Evolutionary conservation across 805 yeast species (phyloP).

Genomic region (Wickerhamiella australiensis): DNA sequence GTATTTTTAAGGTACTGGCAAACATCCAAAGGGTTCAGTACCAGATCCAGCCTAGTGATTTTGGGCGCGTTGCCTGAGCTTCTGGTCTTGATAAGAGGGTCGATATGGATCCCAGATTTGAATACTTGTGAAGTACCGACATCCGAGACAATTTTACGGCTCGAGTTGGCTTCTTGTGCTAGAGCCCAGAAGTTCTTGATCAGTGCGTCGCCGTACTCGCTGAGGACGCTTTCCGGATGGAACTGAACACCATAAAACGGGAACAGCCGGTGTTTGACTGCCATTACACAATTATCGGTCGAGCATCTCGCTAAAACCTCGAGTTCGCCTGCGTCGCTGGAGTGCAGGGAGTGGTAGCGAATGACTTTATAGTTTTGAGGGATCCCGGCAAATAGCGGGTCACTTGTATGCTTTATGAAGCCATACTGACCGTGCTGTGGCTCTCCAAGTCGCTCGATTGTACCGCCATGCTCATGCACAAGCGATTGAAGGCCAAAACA

Average conservation of each 20-base stretch:
- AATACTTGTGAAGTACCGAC: not conserved
- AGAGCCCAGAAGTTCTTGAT: constrained; percentile 50
- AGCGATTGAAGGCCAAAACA: constrained; percentile 88
- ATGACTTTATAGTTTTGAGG: constrained; percentile 50
- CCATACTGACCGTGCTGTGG: constrained; percentile 84
- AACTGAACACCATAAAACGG: constrained; percentile 94
- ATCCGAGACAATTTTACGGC: not conserved
- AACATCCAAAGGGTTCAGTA: constrained; percentile 9
- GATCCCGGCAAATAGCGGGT: constrained; percentile 34
- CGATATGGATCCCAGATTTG: not conserved
- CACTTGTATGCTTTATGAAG: constrained; percentile 30
- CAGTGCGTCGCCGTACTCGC: constrained; percentile 49
- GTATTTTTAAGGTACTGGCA: constrained; percentile 13
- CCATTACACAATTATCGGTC: constrained; percentile 53
- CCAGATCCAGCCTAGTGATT: not conserved
- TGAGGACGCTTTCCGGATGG: constrained; percentile 92
- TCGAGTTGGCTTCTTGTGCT: constrained; percentile 26
- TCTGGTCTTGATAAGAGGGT: constrained; percentile 1
- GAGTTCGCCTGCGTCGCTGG: constrained; percentile 17
- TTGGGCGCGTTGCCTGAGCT: not conserved
- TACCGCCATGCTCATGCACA: constrained; percentile 49
- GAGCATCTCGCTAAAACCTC: constrained; percentile 26
- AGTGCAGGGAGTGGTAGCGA: constrained; percentile 79
- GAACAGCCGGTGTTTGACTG: constrained; percentile 43
- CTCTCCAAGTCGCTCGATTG: constrained; percentile 39